A percentile compares a stretch with the other conserved stretches of the same genome.
phyloP scores from a whole-genome alignment of 495 filamentous ascomycete species.

The Chaetomium tenue region DNA sequence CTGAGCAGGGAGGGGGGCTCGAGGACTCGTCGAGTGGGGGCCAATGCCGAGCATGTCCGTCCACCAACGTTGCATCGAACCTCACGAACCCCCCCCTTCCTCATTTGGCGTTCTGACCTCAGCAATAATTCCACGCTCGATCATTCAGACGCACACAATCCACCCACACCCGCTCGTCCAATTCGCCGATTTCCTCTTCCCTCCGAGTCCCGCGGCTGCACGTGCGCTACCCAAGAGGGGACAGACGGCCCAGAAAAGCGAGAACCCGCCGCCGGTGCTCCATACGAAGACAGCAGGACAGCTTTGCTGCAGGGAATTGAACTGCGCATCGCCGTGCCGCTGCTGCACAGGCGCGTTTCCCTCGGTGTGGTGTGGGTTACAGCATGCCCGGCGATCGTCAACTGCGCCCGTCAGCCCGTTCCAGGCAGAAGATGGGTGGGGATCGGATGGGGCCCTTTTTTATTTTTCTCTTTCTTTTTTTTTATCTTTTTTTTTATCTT shows the following conservation, averaged over 20 bases:
- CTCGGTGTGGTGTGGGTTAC: not conserved
- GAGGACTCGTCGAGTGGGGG: too few species aligned
- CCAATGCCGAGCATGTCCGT: too few species aligned
- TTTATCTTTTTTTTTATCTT: too few species aligned
- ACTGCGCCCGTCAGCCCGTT: constrained; percentile 1
- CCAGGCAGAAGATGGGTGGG: not conserved
- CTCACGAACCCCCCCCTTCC: not conserved
- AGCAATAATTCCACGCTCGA: not conserved
- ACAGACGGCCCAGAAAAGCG: too few species aligned
- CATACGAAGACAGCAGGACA: too few species aligned
- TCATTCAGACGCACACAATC: not conserved
- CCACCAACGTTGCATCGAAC: not conserved
- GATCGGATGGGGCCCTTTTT: not conserved
- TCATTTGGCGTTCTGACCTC: not conserved
- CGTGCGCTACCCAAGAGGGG: not conserved
- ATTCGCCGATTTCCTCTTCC: not conserved
- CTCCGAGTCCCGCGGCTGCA: constrained; percentile 7
- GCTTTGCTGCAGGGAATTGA: not conserved
- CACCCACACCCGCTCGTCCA: not conserved
- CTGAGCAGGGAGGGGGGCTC: not conserved
- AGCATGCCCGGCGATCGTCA: not conserved
- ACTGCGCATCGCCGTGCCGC: constrained; percentile 11
- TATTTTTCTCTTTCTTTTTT: too few species aligned
- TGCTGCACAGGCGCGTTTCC: constrained; percentile 1
- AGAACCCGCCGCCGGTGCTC: not conserved